Base-by-base conservation (phyloP, 148 eudicot species). In the Hydrangea macrophylla region DNA sequence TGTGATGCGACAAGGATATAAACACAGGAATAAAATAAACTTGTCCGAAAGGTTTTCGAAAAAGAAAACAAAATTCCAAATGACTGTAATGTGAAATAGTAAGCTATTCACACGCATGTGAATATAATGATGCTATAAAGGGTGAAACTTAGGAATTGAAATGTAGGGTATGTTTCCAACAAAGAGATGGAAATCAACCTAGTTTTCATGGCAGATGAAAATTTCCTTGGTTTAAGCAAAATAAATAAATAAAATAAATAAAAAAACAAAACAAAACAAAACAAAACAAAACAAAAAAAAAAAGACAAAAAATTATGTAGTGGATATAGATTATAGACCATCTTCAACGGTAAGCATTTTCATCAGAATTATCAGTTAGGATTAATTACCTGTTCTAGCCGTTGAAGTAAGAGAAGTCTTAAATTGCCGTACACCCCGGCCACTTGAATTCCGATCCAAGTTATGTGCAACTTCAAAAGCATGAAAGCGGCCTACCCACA, bases 401-500 rank as follows among this genome's bases (percentile, higher is more conserved):
- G 77, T 82, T 94, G 99, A 78, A 94, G 99, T n/a, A 58, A 94
- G 84, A 37, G 89, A 73, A 68, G 99, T 94, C 82, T 94, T 94
- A 63, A 94, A 94, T 75, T 94, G 97, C 22, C 96, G 86, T 60
- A 94, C 99, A 64, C 99, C 97, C 45, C 99, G 89, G 0, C 96
- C 99, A 70, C 80, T 84, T 58, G 99, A 94, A 64, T 88, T 83
- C 56, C 82, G 77, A 76, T 94, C 99, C 97, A 88, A 78, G 68
- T 88, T 81, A 80, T 94, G 99, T 27, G 99, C 97, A 61, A 82
- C 81, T 81, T 77, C 97, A 71, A 94, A 90, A 64, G 98, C 96
- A 90, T 93, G 95, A 80, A 90, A 90, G 42, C 98, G 96, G 58
- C 98, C 98, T 93, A 83, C 70, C 59, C 61, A 70, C 27, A 32